Conservation (phyloP, 1,284 basidiomycete genomes). For the Microbotryum silenes-acaulis region DNA sequence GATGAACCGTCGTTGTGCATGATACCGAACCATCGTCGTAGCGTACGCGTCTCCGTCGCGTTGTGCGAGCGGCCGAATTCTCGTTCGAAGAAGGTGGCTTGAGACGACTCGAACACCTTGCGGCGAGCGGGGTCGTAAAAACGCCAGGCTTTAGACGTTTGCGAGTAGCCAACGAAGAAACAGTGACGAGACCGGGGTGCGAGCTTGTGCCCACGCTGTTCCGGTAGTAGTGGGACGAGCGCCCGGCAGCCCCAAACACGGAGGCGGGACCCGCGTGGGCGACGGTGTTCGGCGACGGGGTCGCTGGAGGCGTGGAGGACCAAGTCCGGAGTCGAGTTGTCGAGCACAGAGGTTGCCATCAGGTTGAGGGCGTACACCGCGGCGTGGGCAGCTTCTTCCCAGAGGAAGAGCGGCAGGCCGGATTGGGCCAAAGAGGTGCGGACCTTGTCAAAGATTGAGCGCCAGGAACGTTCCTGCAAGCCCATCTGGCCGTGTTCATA, state of each 20-base stretch:
- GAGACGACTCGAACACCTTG: too few species aligned
- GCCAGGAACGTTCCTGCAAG: too few species aligned
- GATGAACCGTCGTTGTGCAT: not conserved
- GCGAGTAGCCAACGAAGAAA: too few species aligned
- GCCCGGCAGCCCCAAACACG: slow-evolving; percentile 4
- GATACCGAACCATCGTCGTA: not conserved
- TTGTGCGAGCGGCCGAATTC: not conserved
- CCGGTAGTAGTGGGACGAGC: not conserved
- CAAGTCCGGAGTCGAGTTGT: not conserved
- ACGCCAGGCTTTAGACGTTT: too few species aligned
- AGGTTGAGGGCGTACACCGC: slow-evolving; percentile 3
- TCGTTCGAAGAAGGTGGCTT: too few species aligned
- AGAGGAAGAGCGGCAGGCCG: slow-evolving; percentile 4
- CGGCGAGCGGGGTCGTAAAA: too few species aligned
- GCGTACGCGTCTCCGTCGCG: not conserved
- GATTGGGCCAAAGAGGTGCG: not conserved
- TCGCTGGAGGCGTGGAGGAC: not conserved
- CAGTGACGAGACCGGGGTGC: not conserved
- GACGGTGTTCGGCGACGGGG: not conserved
- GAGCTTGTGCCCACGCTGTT: not conserved
- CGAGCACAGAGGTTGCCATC: not conserved
- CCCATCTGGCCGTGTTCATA: slow-evolving; percentile 13
- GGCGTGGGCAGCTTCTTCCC: not conserved
- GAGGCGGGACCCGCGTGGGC: not conserved
- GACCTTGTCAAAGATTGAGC: too few species aligned